A percentile compares a stretch with the other conserved stretches of the same genome.
Evolutionary conservation across 1,284 basidiomycete species (phyloP).

Genomic region (Chondrostereum purpureum): DNA sequence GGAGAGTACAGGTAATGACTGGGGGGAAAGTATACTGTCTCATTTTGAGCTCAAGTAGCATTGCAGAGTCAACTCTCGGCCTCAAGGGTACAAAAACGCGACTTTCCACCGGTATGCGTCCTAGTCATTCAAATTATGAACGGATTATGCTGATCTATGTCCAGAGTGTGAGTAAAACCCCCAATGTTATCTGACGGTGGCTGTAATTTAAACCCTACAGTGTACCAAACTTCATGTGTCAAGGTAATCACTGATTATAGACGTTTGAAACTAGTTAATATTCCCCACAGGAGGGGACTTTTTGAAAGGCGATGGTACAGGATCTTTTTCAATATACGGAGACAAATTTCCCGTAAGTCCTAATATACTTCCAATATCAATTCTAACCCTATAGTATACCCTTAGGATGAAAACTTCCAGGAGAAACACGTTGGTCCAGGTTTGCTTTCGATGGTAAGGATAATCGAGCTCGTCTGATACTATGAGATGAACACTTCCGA

Average conservation of each 20-base stretch:
- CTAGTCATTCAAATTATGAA: constrained; percentile 8
- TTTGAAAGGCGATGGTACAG: constrained; percentile 87
- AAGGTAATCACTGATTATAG: no score
- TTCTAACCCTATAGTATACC: background rate
- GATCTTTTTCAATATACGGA: constrained; percentile 92
- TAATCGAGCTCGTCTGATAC: background rate
- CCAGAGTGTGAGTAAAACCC: constrained; percentile 59
- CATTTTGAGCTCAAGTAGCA: no score
- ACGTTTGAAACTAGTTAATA: no score
- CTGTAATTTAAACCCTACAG: no score
- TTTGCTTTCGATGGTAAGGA: constrained; percentile 75
- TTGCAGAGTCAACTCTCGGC: constrained; percentile 74
- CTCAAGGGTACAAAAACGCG: constrained; percentile 84
- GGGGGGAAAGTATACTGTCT: no score
- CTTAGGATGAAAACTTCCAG: constrained; percentile 88
- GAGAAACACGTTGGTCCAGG: constrained; percentile 86
- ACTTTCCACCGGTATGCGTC: constrained; percentile 81
- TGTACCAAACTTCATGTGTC: constrained; percentile 81
- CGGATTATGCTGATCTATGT: constrained; percentile 15
- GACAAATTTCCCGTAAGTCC: constrained; percentile 75
- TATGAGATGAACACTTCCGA: constrained; percentile 2
- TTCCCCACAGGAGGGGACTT: constrained; percentile 81
- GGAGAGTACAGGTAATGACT: constrained; percentile 79
- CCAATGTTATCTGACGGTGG: no score
- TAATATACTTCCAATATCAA: background rate